Percentiles rank a stretch among this genome's conserved stretches.
Conservation (phyloP, 1,139 yeast species). For the Pichia sp. region DNA sequence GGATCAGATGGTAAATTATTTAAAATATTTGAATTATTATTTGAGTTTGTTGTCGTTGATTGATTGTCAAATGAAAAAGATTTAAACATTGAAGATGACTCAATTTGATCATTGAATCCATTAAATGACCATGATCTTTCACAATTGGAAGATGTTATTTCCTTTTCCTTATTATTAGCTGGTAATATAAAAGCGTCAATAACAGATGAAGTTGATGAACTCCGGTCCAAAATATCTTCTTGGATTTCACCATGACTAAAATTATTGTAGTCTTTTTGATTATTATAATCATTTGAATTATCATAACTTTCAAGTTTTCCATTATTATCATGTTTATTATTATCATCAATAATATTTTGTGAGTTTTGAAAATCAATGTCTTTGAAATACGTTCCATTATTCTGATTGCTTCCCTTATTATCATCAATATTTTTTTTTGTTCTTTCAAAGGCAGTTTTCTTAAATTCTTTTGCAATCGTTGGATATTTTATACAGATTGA, state of each 20-base stretch:
- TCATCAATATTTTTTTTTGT: not conserved
- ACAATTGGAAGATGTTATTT: no score
- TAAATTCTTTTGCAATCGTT: conserved; percentile 51
- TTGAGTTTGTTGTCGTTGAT: no score
- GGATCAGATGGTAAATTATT: conserved; percentile 19
- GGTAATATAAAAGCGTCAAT: no score
- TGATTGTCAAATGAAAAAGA: conserved; percentile 8
- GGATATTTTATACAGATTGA: conserved; percentile 53
- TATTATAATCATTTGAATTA: not conserved
- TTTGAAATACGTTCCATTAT: not conserved
- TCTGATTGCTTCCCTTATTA: not conserved
- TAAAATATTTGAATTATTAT: not conserved
- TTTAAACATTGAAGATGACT: conserved; percentile 6
- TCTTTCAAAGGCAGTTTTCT: conserved; percentile 50
- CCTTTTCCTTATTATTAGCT: no score
- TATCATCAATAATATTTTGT: not conserved
- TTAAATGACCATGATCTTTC: no score
- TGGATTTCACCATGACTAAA: no score
- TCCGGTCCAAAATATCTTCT: no score
- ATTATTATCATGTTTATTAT: not conserved
- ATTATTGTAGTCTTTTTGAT: not conserved
- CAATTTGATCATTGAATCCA: not conserved
- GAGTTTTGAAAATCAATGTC: no score
- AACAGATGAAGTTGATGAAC: no score
- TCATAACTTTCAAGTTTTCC: not conserved